Conservation (phyloP, 164 flowering plant species). For the Malania oleifera region DNA sequence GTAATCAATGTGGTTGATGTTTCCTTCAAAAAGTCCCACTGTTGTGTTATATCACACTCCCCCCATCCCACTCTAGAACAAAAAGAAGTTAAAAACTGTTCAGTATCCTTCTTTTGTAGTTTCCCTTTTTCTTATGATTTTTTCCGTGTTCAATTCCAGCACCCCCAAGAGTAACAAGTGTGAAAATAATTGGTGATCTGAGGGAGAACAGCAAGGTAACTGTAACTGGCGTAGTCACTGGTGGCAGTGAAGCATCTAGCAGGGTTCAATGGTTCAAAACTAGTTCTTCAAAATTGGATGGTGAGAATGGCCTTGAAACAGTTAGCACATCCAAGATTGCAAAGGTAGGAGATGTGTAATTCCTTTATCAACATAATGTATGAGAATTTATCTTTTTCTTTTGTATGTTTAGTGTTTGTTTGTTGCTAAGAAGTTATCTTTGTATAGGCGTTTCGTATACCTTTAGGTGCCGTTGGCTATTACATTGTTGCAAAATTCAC, state of each 20-base stretch:
- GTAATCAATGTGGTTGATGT: too few relatives aligned
- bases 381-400: neutral
- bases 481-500: slow-evolving; percentile 87
- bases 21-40: too few relatives aligned
- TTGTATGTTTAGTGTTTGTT: slow-evolving; percentile 4
- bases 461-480: slow-evolving; percentile 89
- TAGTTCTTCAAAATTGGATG: slow-evolving; percentile 45
- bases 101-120: too few relatives aligned
- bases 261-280: slow-evolving; percentile 98
- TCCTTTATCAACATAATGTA: neutral
- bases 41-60: too few relatives aligned
- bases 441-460: slow-evolving; percentile 84
- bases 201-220: slow-evolving; percentile 84
- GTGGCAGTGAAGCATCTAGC: slow-evolving; percentile 95
- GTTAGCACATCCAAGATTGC: slow-evolving; percentile 82
- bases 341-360: slow-evolving; percentile 44
- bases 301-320: slow-evolving; percentile 69
- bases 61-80: too few relatives aligned
- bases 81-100: too few relatives aligned
- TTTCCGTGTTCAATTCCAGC: slow-evolving; percentile 44
- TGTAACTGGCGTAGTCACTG: slow-evolving; percentile 79
- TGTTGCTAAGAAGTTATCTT: slow-evolving; percentile 8
- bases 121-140: slow-evolving; percentile 2
- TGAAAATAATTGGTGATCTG: slow-evolving; percentile 81
- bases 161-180: slow-evolving; percentile 75